These are phyloP conservation scores for Aspergillus tanneri DNA, from an alignment of 2,329 filamentous ascomycete species.

Conservation along the genomic window DNA sequence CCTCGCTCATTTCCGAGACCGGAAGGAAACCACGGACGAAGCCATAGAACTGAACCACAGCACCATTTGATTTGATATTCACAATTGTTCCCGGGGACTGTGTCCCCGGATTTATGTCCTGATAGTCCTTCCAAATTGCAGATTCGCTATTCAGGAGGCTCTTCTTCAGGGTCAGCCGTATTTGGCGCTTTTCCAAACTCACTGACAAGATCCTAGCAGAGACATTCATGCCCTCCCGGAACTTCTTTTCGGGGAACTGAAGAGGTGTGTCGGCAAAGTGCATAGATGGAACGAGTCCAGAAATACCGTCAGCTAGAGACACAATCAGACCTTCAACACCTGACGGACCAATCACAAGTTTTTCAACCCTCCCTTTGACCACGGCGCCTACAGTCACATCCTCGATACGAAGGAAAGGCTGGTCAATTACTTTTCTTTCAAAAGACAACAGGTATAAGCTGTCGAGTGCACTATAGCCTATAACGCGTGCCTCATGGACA, in stretches of 20 bases:
- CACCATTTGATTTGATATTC: conserved; percentile 74
- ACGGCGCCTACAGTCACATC: conserved; percentile 80
- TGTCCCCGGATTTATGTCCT: conserved; percentile 69
- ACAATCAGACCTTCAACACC: conserved; percentile 80
- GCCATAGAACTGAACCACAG: conserved; percentile 90
- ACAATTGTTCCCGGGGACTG: conserved; percentile 85
- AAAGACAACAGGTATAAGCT: conserved; percentile 83
- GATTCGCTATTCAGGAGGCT: conserved; percentile 86
- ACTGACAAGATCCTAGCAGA: conserved; percentile 83
- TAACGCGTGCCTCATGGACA: conserved; percentile 74
- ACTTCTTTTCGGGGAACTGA: conserved; percentile 94
- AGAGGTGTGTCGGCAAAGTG: conserved; percentile 86
- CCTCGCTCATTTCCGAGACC: conserved; percentile 96
- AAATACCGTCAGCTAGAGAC: conserved; percentile 80
- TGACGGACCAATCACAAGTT: conserved; percentile 73
- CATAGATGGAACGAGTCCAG: conserved; percentile 80
- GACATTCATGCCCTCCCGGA: conserved; percentile 79
- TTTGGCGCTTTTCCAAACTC: conserved; percentile 70
- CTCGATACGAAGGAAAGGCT: conserved; percentile 86
- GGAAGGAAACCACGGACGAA: conserved; percentile 81
- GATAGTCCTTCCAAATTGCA: conserved; percentile 73
- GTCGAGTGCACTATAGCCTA: conserved; percentile 85
- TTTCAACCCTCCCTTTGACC: conserved; percentile 80
- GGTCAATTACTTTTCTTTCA: conserved; percentile 76
- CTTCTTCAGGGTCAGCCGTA: conserved; percentile 92